These are phyloP conservation scores for Fonsecaea monophora DNA, from an alignment of 2,329 filamentous ascomycete species.

Conservation along the genomic window DNA sequence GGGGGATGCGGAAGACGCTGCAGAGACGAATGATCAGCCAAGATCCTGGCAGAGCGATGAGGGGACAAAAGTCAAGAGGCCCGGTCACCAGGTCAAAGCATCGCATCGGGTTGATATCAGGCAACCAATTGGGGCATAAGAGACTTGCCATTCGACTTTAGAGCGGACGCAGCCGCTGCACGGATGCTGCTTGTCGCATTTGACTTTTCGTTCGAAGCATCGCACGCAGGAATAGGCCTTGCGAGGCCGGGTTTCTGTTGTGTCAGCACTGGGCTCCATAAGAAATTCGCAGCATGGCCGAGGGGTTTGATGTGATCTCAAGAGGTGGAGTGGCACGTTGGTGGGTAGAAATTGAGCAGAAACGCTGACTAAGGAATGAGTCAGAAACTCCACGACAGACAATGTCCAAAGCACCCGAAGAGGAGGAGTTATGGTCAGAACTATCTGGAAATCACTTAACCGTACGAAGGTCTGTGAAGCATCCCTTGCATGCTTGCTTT, in stretches of 20 bases:
- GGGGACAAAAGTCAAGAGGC: background rate
- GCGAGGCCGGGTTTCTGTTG: background rate
- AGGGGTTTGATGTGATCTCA: background rate
- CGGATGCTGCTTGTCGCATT: conserved; percentile 74
- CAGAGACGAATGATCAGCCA: conserved; percentile 33
- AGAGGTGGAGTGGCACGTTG: background rate
- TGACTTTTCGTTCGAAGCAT: conserved; percentile 67
- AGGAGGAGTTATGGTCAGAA: background rate
- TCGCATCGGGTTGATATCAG: background rate
- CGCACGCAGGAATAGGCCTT: conserved; percentile 30
- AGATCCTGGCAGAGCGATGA: conserved; percentile 11
- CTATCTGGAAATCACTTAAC: background rate
- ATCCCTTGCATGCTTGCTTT: no score
- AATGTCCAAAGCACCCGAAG: background rate
- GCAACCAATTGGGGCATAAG: background rate
- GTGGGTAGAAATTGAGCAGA: background rate
- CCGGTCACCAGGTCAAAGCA: background rate
- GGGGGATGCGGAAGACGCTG: conserved; percentile 43
- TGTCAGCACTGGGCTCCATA: conserved; percentile 12
- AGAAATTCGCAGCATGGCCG: background rate
- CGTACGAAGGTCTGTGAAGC: no score
- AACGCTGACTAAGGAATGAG: conserved; percentile 7
- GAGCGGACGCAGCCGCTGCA: conserved; percentile 73
- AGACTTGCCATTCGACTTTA: conserved; percentile 58
- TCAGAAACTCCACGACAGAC: background rate